Evolutionary conservation across 345 rosid species (phyloP).

Genomic region (Cochlearia excelsa): DNA sequence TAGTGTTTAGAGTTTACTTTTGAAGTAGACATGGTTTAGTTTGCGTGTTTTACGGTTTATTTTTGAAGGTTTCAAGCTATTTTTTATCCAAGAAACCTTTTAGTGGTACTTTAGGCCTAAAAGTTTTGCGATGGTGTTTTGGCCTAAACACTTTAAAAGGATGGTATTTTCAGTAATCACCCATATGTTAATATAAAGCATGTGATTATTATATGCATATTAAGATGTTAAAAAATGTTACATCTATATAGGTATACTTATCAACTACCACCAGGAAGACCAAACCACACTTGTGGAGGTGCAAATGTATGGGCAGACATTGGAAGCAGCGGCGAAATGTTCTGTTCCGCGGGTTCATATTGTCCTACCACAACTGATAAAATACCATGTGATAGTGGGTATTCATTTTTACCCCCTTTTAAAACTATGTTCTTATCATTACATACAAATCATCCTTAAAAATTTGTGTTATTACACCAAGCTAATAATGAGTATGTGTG

Average conservation of each 20-base stretch:
- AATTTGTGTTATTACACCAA: no score
- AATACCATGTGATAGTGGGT: conserved; percentile 56
- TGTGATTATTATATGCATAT: neutral
- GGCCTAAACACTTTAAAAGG: no score
- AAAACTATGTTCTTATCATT: conserved; percentile 1
- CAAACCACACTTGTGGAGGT: conserved; percentile 88
- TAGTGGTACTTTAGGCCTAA: no score
- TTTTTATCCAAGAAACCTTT: no score
- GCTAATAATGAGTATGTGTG: neutral
- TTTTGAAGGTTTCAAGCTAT: no score
- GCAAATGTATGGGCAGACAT: conserved; percentile 93
- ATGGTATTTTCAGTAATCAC: no score
- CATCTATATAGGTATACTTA: conserved; percentile 71
- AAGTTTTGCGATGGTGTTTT: no score
- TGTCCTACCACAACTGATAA: conserved; percentile 50
- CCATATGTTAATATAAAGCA: neutral
- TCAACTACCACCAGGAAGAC: conserved; percentile 68
- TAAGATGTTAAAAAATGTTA: conserved; percentile 14
- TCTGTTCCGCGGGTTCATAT: conserved; percentile 65
- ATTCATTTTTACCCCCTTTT: conserved; percentile 34
- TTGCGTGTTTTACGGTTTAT: no score
- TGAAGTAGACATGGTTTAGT: no score
- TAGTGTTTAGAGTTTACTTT: no score
- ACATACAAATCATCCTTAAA: no score
- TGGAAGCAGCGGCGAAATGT: conserved; percentile 57